Base-by-base conservation (phyloP, 208 protist species). In the Strigomonas galati region DNA sequence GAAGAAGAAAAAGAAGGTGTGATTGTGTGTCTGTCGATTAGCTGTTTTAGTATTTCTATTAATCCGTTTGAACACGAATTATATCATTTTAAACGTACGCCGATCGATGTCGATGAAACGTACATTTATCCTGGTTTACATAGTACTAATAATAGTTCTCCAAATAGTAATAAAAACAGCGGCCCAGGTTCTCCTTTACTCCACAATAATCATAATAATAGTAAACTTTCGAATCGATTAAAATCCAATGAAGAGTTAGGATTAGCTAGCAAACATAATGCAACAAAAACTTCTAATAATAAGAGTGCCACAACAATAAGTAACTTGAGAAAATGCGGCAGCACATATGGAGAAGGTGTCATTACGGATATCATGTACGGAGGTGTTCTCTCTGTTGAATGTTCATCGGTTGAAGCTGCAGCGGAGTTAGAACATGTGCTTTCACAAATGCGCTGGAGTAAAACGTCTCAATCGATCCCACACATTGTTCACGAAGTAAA, bases 311-410 rank as follows among this genome's bases (percentile, higher is more conserved):
- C n/a, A n/a, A n/a, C n/a, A n/a, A n/a, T n/a, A n/a, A n/a, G n/a
- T n/a, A n/a, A n/a, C n/a, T n/a, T n/a, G n/a, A n/a, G n/a, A n/a
- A n/a, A 48, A 48, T 48, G 53, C 61, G 74, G 75, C 30, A 19
- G 69, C 55, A 43, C 53, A 12, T 92, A 75, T 55, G 86, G 89
- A 27, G 89, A 95, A 60, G 89, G 89, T 40, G 62, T 90, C 65
- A 74, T 92, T n/a, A 95, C 89, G n/a, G 71, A 83, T 49, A 65
- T 95, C 35, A 91, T 95, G 86, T 95, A 95, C 67, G 89, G 89
- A 53, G 89, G 89, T 37, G 63, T 82, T 15, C 72, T 87, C 52
- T 32, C 88, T 12, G 65, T 94, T 14, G 85, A 94, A 63, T 88
- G 76, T 59, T 78, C 66, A 30, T 85, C 72, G 1, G 23, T 59